These are phyloP conservation scores for Vaccinium macrocarpon DNA, from an alignment of 148 eudicot species.

Conservation along the genomic window DNA sequence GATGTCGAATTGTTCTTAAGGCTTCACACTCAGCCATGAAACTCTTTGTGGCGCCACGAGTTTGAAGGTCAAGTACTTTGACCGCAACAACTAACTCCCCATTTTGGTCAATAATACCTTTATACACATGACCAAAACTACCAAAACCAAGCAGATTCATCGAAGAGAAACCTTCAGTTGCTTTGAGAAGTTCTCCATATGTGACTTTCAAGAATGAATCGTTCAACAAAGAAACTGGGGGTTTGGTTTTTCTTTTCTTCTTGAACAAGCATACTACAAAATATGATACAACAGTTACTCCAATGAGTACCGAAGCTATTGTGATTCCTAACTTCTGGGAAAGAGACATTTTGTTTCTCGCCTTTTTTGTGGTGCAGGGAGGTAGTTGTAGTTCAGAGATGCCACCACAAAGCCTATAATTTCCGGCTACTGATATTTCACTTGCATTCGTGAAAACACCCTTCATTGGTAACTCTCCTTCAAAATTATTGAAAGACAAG, in stretches of 20 bases:
- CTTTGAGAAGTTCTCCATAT: background rate
- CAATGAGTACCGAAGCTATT: too few species aligned
- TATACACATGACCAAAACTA: background rate
- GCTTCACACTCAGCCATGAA: background rate
- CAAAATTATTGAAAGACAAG: background rate
- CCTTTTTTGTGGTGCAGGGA: background rate
- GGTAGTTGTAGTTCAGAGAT: slow-evolving; percentile 7
- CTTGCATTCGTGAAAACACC: background rate
- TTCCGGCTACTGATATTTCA: background rate
- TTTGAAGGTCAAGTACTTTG: background rate
- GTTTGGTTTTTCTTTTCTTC: background rate
- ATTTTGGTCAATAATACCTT: background rate
- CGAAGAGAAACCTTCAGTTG: background rate
- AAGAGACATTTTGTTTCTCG: background rate
- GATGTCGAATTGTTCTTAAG: background rate
- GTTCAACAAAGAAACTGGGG: background rate
- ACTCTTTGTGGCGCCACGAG: background rate
- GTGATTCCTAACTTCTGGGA: background rate
- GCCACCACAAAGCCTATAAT: slow-evolving; percentile 18
- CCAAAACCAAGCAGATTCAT: slow-evolving; percentile 4
- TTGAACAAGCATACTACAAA: background rate
- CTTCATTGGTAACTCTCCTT: background rate
- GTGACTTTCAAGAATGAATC: background rate
- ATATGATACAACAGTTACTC: background rate
- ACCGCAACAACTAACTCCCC: background rate